Conservation (phyloP, 2,329 filamentous ascomycete species). For the Botryotinia calthae region DNA sequence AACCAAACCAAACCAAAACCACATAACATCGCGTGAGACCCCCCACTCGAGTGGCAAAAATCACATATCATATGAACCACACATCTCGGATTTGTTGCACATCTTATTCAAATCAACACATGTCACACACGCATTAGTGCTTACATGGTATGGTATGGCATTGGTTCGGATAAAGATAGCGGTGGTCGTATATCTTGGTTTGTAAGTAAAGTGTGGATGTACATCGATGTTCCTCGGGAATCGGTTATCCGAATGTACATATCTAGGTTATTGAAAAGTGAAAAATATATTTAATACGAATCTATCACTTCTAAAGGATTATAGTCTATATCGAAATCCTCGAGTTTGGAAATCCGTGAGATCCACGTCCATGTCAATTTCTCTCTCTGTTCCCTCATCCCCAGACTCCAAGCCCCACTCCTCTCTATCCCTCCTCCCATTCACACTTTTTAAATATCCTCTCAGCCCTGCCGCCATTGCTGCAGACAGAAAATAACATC, state of each 20-base stretch:
- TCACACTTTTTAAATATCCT: constrained; percentile 28
- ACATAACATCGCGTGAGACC: too few species aligned
- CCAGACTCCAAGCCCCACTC: background rate
- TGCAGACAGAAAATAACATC: constrained; percentile 30
- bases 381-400: background rate
- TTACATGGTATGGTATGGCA: background rate
- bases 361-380: background rate
- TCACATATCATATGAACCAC: too few species aligned
- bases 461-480: constrained; percentile 26
- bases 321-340: constrained; percentile 14
- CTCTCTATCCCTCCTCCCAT: constrained; percentile 23
- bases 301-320: background rate
- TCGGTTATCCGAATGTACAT: background rate
- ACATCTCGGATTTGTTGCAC: background rate
- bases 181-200: background rate
- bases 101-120: background rate
- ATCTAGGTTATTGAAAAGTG: background rate
- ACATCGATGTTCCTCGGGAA: background rate
- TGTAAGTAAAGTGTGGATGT: background rate
- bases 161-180: background rate
- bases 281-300: fast-evolving
- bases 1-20: too few species aligned
- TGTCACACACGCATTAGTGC: background rate
- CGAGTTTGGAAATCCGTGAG: constrained; percentile 1
- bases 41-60: too few species aligned